phyloP scores from a whole-genome alignment of 1,284 basidiomycete genomes.

The Sanghuangporus weigelae region DNA sequence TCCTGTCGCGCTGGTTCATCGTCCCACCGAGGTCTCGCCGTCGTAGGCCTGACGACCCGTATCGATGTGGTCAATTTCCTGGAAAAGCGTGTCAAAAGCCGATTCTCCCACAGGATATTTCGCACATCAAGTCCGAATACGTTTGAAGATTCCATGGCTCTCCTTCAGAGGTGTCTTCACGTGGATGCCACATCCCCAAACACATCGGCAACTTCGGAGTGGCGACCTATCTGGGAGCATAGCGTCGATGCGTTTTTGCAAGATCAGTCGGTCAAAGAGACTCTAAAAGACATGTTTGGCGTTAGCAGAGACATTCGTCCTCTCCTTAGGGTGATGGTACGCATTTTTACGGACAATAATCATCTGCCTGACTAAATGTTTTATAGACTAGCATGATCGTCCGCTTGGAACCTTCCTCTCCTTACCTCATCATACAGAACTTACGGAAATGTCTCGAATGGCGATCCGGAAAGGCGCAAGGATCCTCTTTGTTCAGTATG shows the following conservation, averaged over 20 bases:
- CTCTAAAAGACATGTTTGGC: slow-evolving; percentile 55
- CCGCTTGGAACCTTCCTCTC: slow-evolving; percentile 42
- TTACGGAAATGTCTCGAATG: slow-evolving; percentile 33
- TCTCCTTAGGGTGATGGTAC: slow-evolving; percentile 63
- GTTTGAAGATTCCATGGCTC: slow-evolving; percentile 48
- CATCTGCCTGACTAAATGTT: slow-evolving; percentile 21
- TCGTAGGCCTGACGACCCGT: slow-evolving; percentile 79
- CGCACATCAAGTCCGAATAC: slow-evolving; percentile 60
- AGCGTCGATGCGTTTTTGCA: slow-evolving; percentile 53
- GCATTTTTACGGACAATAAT: slow-evolving; percentile 23
- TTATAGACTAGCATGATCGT: slow-evolving; percentile 45
- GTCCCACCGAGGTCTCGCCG: slow-evolving; percentile 64
- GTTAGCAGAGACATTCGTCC: slow-evolving; percentile 65
- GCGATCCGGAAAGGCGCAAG: slow-evolving; percentile 42
- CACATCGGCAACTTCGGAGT: slow-evolving; percentile 32
- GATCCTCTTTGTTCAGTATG: slow-evolving; percentile 52
- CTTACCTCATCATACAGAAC: slow-evolving; percentile 29
- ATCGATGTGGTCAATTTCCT: slow-evolving; percentile 85
- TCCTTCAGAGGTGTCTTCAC: slow-evolving; percentile 36
- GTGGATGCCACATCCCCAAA: slow-evolving; percentile 19
- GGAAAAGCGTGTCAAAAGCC: slow-evolving; percentile 93
- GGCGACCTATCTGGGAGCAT: slow-evolving; percentile 52
- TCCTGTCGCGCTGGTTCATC: slow-evolving; percentile 49
- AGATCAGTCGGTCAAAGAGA: slow-evolving; percentile 39
- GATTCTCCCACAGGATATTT: slow-evolving; percentile 88